A percentile compares a stretch with the other conserved stretches of the same genome.
Evolutionary conservation across 257 asterid genomes (phyloP).

Genomic region (Henckelia pumila): DNA sequence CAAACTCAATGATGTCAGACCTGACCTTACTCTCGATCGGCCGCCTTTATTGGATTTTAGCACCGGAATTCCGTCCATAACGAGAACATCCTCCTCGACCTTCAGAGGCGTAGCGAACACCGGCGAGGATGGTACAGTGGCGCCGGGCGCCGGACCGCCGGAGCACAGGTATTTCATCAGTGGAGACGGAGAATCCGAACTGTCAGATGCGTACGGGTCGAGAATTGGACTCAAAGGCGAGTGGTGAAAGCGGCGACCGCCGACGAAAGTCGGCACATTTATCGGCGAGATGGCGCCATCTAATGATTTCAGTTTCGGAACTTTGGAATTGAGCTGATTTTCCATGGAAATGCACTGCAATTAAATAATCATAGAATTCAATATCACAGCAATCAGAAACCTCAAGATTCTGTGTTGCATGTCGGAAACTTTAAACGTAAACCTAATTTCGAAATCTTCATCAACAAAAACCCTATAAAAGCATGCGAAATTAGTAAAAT

Average conservation of each 20-base stretch:
- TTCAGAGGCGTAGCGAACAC: slow-evolving; percentile 44
- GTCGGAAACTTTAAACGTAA: background rate
- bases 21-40: slow-evolving; percentile 32
- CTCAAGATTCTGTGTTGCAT: slow-evolving; percentile 2
- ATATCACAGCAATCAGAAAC: slow-evolving; percentile 7
- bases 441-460: slow-evolving; percentile 22
- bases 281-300: slow-evolving; percentile 40
- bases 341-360: slow-evolving; percentile 49
- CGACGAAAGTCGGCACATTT: slow-evolving; percentile 27
- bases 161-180: slow-evolving; percentile 42
- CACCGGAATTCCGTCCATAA: slow-evolving; percentile 77
- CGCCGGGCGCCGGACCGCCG: slow-evolving; percentile 28
- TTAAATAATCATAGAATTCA: slow-evolving; percentile 19
- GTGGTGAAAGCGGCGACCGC: slow-evolving; percentile 32
- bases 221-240: slow-evolving; percentile 23
- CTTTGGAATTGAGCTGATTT: slow-evolving; percentile 32
- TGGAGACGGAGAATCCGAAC: slow-evolving; percentile 44
- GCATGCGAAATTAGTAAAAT: slow-evolving; percentile 3
- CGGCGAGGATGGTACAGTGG: slow-evolving; percentile 26
- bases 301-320: slow-evolving; percentile 36
- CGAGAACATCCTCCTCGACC: slow-evolving; percentile 74
- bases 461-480: slow-evolving; percentile 3
- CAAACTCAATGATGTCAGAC: slow-evolving; percentile 30
- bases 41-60: slow-evolving; percentile 30
- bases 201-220: slow-evolving; percentile 61